Evolutionary conservation across 306 rosid species (phyloP).

Genomic region (Ochetophila trinervis): DNA sequence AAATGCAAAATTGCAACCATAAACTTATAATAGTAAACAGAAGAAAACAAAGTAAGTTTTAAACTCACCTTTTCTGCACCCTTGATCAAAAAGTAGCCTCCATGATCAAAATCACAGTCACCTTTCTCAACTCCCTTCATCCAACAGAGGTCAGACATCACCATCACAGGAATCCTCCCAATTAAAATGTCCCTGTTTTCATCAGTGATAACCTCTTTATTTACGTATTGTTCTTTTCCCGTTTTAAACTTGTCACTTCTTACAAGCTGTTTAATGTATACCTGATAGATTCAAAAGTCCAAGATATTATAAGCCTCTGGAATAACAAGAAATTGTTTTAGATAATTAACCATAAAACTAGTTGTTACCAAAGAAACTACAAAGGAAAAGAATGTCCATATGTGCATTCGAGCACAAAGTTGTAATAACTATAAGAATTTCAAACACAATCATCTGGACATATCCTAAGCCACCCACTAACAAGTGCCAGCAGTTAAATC

Average conservation of each 20-base stretch:
- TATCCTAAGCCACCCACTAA: background rate
- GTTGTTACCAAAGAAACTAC: background rate
- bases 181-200: conserved; percentile 55
- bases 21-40: background rate
- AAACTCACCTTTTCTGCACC: conserved; percentile 88
- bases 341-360: background rate
- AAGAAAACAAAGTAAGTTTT: background rate
- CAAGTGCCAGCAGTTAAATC: background rate
- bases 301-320: conserved; percentile 2
- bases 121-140: conserved; percentile 65
- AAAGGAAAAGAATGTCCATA: background rate
- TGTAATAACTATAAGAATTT: background rate
- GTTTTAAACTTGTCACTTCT: conserved; percentile 87
- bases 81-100: conserved; percentile 87
- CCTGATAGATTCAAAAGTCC: conserved; percentile 42
- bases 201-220: conserved; percentile 25
- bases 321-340: background rate
- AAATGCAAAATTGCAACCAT: background rate
- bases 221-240: conserved; percentile 59
- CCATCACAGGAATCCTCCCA: conserved; percentile 93
- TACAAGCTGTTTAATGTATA: conserved; percentile 46
- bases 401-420: no score
- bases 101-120: conserved; percentile 86
- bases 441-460: background rate
- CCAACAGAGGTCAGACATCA: conserved; percentile 85